Evolutionary conservation across 768 basidiomycete genomes (phyloP), one percentile per base, ranked within the genome.

Genomic region (Tulasnella sp.): DNA sequence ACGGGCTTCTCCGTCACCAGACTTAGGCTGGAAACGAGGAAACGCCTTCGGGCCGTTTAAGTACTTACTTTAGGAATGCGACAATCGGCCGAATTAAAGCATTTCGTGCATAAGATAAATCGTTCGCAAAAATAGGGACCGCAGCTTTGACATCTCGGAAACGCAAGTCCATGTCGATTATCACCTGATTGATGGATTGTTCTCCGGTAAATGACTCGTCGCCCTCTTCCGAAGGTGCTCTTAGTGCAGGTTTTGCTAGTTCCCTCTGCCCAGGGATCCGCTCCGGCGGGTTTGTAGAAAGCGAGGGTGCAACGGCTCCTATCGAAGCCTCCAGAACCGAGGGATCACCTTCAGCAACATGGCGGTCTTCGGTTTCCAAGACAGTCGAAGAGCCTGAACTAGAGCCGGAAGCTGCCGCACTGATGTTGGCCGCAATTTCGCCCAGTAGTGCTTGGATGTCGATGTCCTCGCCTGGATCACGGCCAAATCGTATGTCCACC

Each of bases 401-500:
- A 17, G 47, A 35, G 8, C 69, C 69, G 47, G 72, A 41, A 12
- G 78, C 76, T 67, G 79, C 80, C 17, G 78, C 80, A 22, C 88
- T 86, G 36, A 98, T 90, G 64, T 91, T 93, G 77, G 94, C 92
- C 2, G 93, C 91, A 69, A 98, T 89, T 79, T 96, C 92, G n/a
- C 86, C 90, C 5, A 98, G 84, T 74, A 98, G 87, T 39, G 86
- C 90, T 75, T 92, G 90, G 76, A 97, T 84, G 19, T 88, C 87
- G 75, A 88, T 86, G 59, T 85, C 86, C 72, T 90, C 89, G 67
- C 83, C 79, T 11, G 87, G 87, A 76, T 93, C 89, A 19, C 88
- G 88, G 29, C 97, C 95, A 80, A 99, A 98, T 78, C 95, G 94
- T 81, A 99, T 95, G 80, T 99, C 97, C 29, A 98, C 86, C 5